These are phyloP conservation scores for Strigomonas oncopelti DNA, from an alignment of 208 protist genomes.

Conservation along the genomic window DNA sequence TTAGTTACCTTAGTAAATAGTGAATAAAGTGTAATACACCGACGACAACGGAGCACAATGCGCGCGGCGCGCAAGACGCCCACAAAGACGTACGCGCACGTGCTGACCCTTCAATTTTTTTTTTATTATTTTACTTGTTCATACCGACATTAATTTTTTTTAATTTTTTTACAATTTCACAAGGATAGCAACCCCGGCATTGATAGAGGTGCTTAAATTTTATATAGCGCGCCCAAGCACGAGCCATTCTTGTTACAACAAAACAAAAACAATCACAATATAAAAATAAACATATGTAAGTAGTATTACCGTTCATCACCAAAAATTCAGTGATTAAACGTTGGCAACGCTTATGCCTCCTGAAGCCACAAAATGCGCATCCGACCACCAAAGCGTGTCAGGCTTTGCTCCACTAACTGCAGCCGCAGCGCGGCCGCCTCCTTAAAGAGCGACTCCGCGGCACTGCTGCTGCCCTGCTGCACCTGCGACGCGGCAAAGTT, in stretches of 20 bases:
- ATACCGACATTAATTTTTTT: slow-evolving; percentile 7
- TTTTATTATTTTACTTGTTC: slow-evolving; percentile 9
- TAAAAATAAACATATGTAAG: background rate
- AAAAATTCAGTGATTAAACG: background rate
- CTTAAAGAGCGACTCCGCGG: slow-evolving; percentile 49
- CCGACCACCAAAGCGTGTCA: slow-evolving; percentile 66
- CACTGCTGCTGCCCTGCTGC: slow-evolving; percentile 42
- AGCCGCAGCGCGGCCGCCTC: slow-evolving; percentile 51
- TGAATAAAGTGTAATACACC: background rate
- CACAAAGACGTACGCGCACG: background rate
- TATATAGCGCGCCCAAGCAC: slow-evolving; percentile 2
- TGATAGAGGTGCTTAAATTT: slow-evolving; percentile 6
- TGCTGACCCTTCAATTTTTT: slow-evolving; percentile 13
- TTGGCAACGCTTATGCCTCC: slow-evolving; percentile 35
- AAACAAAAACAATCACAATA: slow-evolving; percentile 5
- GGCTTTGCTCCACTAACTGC: slow-evolving; percentile 71
- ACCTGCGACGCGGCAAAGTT: slow-evolving; percentile 66
- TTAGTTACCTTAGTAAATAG: background rate
- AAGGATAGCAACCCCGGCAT: background rate
- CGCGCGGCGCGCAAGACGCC: background rate
- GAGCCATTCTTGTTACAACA: background rate
- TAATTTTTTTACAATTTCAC: slow-evolving; percentile 2
- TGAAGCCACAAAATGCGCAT: slow-evolving; percentile 86
- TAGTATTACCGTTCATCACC: background rate
- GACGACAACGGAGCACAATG: background rate